A percentile compares a stretch with the other conserved stretches of the same genome.
Evolutionary conservation across 2,329 filamentous ascomycete species (phyloP).

Genomic region (Trichoderma arundinaceum): DNA sequence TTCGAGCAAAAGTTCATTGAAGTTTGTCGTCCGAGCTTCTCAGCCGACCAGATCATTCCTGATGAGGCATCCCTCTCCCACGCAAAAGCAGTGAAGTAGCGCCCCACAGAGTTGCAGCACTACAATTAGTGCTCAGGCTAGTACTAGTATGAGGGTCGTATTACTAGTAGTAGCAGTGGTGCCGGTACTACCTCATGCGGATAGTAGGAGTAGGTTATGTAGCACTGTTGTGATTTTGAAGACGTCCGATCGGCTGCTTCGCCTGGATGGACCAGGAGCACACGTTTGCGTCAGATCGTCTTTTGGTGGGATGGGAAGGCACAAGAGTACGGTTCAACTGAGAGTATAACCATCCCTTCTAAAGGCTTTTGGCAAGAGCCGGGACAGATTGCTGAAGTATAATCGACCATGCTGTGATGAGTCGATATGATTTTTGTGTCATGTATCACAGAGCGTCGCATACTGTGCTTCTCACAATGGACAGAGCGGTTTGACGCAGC

Average conservation of each 20-base stretch:
- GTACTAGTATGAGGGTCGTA: conserved; percentile 7
- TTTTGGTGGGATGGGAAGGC: background rate
- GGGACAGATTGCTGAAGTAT: background rate
- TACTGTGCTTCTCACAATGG: background rate
- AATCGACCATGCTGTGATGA: background rate
- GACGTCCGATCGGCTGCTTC: conserved; percentile 22
- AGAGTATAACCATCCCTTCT: background rate
- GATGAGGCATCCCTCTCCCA: conserved; percentile 5
- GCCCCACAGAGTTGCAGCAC: conserved; percentile 2
- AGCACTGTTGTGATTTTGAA: conserved; percentile 3
- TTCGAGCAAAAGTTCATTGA: conserved; percentile 9
- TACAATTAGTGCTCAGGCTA: conserved; percentile 1
- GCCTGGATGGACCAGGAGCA: background rate
- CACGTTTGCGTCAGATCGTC: background rate
- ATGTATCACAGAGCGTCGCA: background rate
- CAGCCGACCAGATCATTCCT: conserved; percentile 17
- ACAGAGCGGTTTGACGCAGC: background rate
- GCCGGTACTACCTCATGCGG: conserved; percentile 23
- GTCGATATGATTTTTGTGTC: background rate
- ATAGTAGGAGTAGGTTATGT: conserved; percentile 17
- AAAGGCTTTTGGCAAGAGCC: background rate
- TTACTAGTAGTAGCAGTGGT: background rate
- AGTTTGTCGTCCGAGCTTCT: conserved; percentile 16
- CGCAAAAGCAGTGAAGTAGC: background rate
- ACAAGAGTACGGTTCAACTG: background rate